These are phyloP conservation scores for Ensete ventricosum DNA, from an alignment of 176 grass and related monocot species.

Conservation along the genomic window DNA sequence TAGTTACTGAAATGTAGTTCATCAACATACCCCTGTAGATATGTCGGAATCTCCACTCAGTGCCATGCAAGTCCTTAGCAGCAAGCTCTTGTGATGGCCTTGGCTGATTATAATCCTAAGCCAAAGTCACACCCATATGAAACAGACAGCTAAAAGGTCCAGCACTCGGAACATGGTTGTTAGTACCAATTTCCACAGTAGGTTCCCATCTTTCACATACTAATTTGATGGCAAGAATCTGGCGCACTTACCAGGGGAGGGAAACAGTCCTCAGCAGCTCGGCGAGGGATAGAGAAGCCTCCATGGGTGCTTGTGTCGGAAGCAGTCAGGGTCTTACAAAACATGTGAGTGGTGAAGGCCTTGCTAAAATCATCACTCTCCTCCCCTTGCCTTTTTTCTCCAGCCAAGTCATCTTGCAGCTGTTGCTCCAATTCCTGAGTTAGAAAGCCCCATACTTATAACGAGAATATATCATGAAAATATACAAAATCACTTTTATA, in stretches of 20 bases:
- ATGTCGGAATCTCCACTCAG: constrained; percentile 83
- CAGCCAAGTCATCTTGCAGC: constrained; percentile 17
- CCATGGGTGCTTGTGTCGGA: constrained; percentile 95
- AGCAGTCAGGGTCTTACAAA: constrained; percentile 92
- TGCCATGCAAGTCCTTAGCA: constrained; percentile 88
- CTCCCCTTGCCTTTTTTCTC: constrained; percentile 30
- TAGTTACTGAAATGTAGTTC: neutral
- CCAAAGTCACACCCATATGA: neutral
- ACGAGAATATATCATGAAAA: too few species aligned
- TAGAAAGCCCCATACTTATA: neutral
- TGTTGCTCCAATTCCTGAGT: constrained; percentile 25
- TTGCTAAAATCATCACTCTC: constrained; percentile 32
- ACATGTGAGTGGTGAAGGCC: constrained; percentile 64
- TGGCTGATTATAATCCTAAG: constrained; percentile 76
- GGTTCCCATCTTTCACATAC: too few species aligned
- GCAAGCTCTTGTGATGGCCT: constrained; percentile 96
- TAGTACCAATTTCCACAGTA: neutral
- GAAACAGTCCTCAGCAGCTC: constrained; percentile 94
- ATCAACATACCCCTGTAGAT: constrained; percentile 76
- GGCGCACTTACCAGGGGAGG: constrained; percentile 55
- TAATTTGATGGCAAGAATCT: too few species aligned
- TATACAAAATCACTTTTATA: too few species aligned
- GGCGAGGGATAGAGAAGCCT: constrained; percentile 89
- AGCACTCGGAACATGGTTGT: neutral
- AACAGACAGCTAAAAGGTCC: neutral